Evolutionary conservation across 176 grass and related monocot genomes (phyloP), one percentile per base, ranked within the genome.

Genomic region (Olyra latifolia): DNA sequence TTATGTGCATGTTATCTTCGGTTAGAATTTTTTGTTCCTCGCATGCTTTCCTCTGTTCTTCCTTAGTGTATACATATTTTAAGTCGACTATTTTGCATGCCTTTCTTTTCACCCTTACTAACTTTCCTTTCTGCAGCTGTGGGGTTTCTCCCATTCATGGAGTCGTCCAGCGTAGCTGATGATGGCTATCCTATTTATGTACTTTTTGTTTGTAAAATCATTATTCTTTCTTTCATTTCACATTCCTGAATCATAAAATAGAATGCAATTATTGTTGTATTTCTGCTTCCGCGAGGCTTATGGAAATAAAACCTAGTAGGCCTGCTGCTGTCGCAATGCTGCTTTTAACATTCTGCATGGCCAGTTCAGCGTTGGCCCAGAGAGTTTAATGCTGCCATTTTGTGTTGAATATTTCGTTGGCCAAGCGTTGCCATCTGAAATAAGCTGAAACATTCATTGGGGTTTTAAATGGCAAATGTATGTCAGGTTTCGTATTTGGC

Each of bases 101-200:
- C 9, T 77, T 62, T 23, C 46, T 59, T 28, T n/a, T 58, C 53
- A 0, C 2, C 25, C 0, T n/a, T 19, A 49, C 14, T 61, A 53
- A 71, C 7, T 20, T 77, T 45, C 24, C 61, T 50, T 60, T 71
- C 56, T 70, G 24, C 74, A 85, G 82, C 44, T 78, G 44, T 85
- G 82, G 82, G 74, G 74, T 42, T 85, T 85, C 54, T 62, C 74
- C 8, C 74, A 85, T 62, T 85, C 82, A 40, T 50, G 74, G 82
- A 59, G 29, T 40, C 22, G 74, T 50, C 39, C 30, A 5, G 50
- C 23, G 42, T 77, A 78, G 56, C 13, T 40, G 64, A 42, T 20
- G 40, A 38, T 61, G 17, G 29, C 2, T 60, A 25, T 19, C 2
- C 16, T 40, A 10, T 2, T 29, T 46, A 29, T 50, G 43, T 63